These are phyloP conservation scores for Verticillium nubilum DNA, from an alignment of 2,329 filamentous ascomycete genomes.

Conservation along the genomic window DNA sequence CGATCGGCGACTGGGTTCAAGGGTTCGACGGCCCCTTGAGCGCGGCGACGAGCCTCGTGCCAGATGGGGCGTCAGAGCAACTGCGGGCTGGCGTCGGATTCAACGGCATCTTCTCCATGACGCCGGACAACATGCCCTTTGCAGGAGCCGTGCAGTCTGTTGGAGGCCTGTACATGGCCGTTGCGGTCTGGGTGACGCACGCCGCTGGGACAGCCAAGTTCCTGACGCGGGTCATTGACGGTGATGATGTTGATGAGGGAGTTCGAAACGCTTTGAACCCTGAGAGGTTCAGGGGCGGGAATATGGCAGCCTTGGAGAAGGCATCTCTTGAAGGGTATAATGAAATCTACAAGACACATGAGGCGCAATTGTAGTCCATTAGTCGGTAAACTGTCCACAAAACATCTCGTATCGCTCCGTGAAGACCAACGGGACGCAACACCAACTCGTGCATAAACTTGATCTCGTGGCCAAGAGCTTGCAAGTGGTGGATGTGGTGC, in stretches of 20 bases:
- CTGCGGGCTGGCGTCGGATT: background rate
- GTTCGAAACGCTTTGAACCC: background rate
- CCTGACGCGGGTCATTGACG: background rate
- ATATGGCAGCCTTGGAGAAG: background rate
- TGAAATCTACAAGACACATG: slow-evolving; percentile 3
- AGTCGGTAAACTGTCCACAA: background rate
- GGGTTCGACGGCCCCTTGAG: background rate
- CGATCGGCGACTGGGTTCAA: slow-evolving; percentile 3
- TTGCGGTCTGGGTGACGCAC: slow-evolving; percentile 5
- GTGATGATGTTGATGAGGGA: background rate
- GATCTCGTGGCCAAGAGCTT: too few relatives aligned
- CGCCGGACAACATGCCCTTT: slow-evolving; percentile 16
- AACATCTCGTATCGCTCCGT: background rate
- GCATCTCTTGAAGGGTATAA: slow-evolving; percentile 2
- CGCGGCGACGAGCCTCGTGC: background rate
- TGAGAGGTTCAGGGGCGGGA: slow-evolving; percentile 1
- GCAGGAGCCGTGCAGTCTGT: slow-evolving; percentile 6
- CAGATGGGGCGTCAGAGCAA: background rate
- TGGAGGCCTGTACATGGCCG: slow-evolving; percentile 1
- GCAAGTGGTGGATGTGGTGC: too few relatives aligned
- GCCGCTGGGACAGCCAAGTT: slow-evolving; percentile 4
- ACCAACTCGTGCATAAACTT: too few relatives aligned
- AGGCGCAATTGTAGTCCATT: background rate
- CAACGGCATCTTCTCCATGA: slow-evolving; percentile 7
- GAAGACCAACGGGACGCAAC: too few relatives aligned